Evolutionary conservation across 192 early-diverging fungal species (phyloP).

Genomic region (Entophlyctis luteolus): DNA sequence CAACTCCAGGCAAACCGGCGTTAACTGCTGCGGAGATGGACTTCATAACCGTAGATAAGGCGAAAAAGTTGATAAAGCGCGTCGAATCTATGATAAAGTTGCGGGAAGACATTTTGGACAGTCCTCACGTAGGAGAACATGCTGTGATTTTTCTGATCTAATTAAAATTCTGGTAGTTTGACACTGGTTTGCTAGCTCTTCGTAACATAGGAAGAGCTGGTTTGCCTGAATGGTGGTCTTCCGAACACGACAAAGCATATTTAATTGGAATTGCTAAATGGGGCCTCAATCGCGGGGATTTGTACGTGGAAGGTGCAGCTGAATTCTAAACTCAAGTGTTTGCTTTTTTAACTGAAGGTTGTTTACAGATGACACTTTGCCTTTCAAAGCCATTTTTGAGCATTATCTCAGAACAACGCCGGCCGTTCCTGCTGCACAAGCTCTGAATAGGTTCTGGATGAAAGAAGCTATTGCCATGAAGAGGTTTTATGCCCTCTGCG

Average conservation of each 20-base stretch:
- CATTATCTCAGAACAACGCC: conserved; percentile 36
- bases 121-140: conserved; percentile 36
- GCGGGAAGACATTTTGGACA: conserved; percentile 56
- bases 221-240: conserved; percentile 68
- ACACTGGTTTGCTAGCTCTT: conserved; percentile 26
- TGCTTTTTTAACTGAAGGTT: background rate
- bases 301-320: conserved; percentile 55
- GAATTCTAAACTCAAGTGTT: background rate
- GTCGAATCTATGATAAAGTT: conserved; percentile 67
- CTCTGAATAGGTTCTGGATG: conserved; percentile 55
- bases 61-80: conserved; percentile 64
- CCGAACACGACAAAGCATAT: conserved; percentile 63
- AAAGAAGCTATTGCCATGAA: conserved; percentile 43
- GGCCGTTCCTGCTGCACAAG: conserved; percentile 29
- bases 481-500: conserved; percentile 43
- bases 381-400: conserved; percentile 42
- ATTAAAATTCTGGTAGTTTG: conserved; percentile 26
- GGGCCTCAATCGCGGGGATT: conserved; percentile 64
- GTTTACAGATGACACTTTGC: conserved; percentile 32
- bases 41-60: conserved; percentile 61
- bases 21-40: conserved; percentile 22
- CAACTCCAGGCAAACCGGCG: conserved; percentile 12
- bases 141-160: background rate
- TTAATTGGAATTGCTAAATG: conserved; percentile 67
- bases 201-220: conserved; percentile 38